A percentile compares a stretch with the other conserved stretches of the same genome.
These are phyloP conservation scores for Rutstroemia sp. DNA, from an alignment of 2,329 filamentous ascomycete species.

Conservation along the genomic window DNA sequence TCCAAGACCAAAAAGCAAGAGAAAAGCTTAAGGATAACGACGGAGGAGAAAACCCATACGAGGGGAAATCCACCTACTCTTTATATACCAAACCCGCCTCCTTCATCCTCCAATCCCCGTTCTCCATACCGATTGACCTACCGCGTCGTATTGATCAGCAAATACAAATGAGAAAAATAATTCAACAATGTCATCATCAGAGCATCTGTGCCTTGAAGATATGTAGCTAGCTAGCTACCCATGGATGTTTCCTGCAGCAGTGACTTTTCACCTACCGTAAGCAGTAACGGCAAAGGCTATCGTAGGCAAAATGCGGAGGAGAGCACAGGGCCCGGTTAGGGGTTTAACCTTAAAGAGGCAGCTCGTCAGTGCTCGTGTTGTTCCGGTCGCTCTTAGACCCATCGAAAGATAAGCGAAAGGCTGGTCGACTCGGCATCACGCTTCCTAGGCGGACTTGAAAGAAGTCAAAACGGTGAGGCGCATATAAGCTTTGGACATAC, in stretches of 20 bases:
- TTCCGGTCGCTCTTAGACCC: background rate
- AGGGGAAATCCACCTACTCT: background rate
- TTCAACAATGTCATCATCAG: too few species aligned
- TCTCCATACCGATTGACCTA: too few species aligned
- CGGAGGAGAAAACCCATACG: too few species aligned
- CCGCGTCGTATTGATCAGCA: too few species aligned
- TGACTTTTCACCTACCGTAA: background rate
- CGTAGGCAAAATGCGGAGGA: background rate
- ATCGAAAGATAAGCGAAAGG: slow-evolving; percentile 1
- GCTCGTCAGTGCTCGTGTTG: background rate
- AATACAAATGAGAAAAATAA: too few species aligned
- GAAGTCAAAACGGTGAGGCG: too few species aligned
- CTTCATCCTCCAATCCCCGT: too few species aligned
- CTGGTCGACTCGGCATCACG: background rate
- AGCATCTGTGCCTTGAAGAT: background rate
- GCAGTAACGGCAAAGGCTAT: background rate
- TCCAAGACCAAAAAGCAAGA: background rate
- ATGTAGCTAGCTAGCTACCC: background rate
- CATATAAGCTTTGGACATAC: too few species aligned
- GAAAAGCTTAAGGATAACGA: background rate
- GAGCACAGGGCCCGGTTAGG: background rate
- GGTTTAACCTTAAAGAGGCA: slow-evolving; percentile 4
- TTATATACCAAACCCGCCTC: background rate
- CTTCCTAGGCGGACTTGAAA: too few species aligned
- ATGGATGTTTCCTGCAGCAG: background rate